These are phyloP conservation scores for Neurospora pannonica DNA, from an alignment of 495 filamentous ascomycete genomes.

Conservation along the genomic window DNA sequence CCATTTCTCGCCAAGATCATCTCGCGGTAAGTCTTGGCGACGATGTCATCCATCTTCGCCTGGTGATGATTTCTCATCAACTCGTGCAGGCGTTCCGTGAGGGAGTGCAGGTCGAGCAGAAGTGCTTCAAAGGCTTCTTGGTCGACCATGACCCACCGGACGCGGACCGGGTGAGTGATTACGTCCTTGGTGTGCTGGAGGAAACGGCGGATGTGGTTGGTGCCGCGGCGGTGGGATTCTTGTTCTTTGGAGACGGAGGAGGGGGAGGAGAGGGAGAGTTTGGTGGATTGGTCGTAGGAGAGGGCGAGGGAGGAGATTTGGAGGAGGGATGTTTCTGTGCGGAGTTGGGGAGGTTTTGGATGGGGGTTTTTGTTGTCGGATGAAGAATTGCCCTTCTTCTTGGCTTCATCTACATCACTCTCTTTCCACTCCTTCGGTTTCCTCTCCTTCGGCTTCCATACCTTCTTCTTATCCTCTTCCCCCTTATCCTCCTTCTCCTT, in stretches of 20 bases:
- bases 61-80: conserved; percentile 18
- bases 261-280: no score
- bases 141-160: conserved; percentile 22
- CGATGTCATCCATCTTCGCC: conserved; percentile 22
- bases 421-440: no score
- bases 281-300: conserved; percentile 17
- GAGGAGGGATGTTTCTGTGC: no score
- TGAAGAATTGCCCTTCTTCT: no score
- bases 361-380: no score
- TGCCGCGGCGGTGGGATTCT: conserved; percentile 11
- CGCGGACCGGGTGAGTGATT: conserved; percentile 23
- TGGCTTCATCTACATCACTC: no score
- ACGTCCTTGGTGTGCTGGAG: conserved; percentile 20
- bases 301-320: conserved; percentile 21
- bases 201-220: conserved; percentile 20
- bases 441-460: no score
- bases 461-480: no score
- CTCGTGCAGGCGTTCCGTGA: conserved; percentile 25
- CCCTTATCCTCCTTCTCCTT: no score
- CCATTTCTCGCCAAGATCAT: conserved; percentile 23
- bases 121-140: conserved; percentile 20
- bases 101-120: conserved; percentile 18
- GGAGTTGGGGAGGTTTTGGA: no score
- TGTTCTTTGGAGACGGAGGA: no score
- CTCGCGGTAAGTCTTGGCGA: conserved; percentile 25